phyloP scores from a whole-genome alignment of 1,284 basidiomycete species.

The Phenoliferia sp. region DNA sequence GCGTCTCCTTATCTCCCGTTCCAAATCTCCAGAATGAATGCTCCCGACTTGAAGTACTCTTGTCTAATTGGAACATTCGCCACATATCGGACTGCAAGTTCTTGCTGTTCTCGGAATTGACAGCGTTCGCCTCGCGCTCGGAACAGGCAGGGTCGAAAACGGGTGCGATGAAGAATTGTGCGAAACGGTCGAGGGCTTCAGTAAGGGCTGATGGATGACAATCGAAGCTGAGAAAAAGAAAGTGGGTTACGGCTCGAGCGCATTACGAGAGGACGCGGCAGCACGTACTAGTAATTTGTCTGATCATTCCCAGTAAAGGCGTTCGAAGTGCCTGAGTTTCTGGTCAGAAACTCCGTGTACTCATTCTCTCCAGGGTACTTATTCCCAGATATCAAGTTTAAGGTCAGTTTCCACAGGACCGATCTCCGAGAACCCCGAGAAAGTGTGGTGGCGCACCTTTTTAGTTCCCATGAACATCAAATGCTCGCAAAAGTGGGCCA shows the following conservation, averaged over 20 bases:
- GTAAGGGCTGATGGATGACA: constrained; percentile 79
- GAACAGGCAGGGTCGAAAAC: constrained; percentile 88
- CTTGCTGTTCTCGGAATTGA: constrained; percentile 98
- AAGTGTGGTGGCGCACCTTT: constrained; percentile 37
- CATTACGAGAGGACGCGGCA: not conserved
- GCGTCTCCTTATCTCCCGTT: constrained; percentile 81
- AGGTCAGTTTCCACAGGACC: not conserved
- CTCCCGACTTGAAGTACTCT: constrained; percentile 70
- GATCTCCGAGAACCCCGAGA: not conserved
- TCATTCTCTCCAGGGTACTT: constrained; percentile 88
- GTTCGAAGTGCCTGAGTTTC: constrained; percentile 87
- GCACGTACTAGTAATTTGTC: constrained; percentile 69
- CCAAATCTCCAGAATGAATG: constrained; percentile 92
- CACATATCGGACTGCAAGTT: constrained; percentile 92
- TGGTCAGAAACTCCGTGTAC: constrained; percentile 82
- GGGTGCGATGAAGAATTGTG: constrained; percentile 90
- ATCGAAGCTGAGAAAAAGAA: constrained; percentile 56
- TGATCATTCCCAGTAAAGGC: constrained; percentile 91
- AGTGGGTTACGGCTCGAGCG: not conserved
- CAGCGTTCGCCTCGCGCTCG: constrained; percentile 89
- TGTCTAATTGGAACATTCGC: constrained; percentile 96
- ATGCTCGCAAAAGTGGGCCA: constrained; percentile 78
- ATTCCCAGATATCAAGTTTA: no score
- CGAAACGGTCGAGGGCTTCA: constrained; percentile 83
- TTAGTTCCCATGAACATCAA: constrained; percentile 77